Evolutionary conservation across 1,284 basidiomycete genomes (phyloP), one percentile per base, ranked within the genome.

Genomic region (Ceratobasidium sp.): DNA sequence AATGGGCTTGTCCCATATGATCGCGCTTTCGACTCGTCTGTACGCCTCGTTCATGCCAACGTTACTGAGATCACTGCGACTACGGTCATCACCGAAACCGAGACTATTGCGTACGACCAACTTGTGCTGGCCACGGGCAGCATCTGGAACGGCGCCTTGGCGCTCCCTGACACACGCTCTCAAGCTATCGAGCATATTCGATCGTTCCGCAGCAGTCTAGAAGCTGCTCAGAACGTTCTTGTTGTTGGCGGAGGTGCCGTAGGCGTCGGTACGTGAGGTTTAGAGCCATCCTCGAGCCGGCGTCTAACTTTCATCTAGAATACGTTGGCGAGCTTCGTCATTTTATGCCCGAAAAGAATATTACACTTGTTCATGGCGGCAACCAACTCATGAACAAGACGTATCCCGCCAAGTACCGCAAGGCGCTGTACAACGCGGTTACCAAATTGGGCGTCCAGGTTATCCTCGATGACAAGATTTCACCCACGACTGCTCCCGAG

Each of bases 211-310:
- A 76, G 77, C 43, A 83, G 83, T 62, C 85, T 88, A 72, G 79
- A 81, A 45, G 78, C 80, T 1, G 86, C 88, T 0, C 80, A 82
- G 34, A 82, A 85, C 74, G 81, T 89, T 69, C 82, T 87, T 8
- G 78, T 91, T 45, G 86, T 83, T 6, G 90, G 89, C 36, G 89
- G 87, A 45, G 89, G 90, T 32, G 82, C 89, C 2, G 84, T 90
- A 32, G 88, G 87, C 8, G 79, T 85, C 61, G 89, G 89, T 89
- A 72, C 73, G 83, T 77, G 8, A 14, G 59, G 8, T n/a, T 57
- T 41, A 6, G 60, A 50, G 9, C 72, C 61, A 46, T 26, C 16
- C 36, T 46, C 57, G 12, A 73, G 73, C 59, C 46, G 36, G 50
- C 21, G 30, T 46, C 55, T 69, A n/a, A 45, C 21, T 28, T 43